Base-by-base conservation (phyloP, 129 eudicot species). In the Artemisia annua region DNA sequence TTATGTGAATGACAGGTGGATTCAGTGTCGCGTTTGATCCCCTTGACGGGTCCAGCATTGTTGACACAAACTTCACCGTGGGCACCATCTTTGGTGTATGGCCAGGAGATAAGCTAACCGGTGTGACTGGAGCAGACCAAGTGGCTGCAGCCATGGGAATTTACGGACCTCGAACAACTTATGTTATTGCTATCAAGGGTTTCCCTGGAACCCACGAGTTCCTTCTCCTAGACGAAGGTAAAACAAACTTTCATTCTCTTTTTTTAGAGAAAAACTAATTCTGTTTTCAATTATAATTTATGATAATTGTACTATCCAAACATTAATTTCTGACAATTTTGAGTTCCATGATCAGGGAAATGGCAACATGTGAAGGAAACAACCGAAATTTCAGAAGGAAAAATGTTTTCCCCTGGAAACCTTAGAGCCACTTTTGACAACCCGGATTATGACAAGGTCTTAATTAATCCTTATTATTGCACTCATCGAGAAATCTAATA, bases 81-180 rank as follows among this genome's bases (percentile, higher is more conserved):
- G 99, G 99, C 11, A 95, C 99, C 75, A 95, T 90, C 48, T 95
- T 95, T 70, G 99, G 99, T 17, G 99, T 95, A 35, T 95, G 99
- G 97, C 97, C 97, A 0, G 97, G 99, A 39, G 99, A 90, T 79
- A 95, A 95, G 86, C 78, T 95, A 44, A 90, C 97, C 28, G 97
- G 96, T 3, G 88, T 95, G 15, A 90, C 96, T 22, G 99, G 99
- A 53, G 74, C 78, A 80, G 90, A 90, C 59, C 97, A 95, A 81
- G 99, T 88, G 61, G 97, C 99, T 62, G 96, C 99, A 80, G 99
- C 99, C 73, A 95, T 95, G 99, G 99, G 99, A 44, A 95, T 95
- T 58, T 95, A 86, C 46, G 99, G 99, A 56, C 99, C 99, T 26
- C 78, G 97, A 64, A 95, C 99, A 48, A 95, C 99, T 15, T 95